phyloP scores from a whole-genome alignment of 495 filamentous ascomycete species.

The Bacidia rubella region DNA sequence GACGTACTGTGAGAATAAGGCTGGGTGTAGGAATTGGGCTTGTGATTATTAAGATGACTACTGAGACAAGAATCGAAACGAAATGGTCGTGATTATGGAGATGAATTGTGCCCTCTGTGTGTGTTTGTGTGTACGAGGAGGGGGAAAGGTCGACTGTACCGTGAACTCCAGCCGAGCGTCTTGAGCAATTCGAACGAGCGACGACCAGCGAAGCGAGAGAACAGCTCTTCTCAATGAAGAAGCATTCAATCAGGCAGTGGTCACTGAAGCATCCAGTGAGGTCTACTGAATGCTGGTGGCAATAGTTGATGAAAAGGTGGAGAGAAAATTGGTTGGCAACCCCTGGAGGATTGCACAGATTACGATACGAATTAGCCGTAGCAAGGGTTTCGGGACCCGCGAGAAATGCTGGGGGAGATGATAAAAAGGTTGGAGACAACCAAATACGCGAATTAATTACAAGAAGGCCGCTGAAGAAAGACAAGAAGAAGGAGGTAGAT shows the following conservation, averaged over 20 bases:
- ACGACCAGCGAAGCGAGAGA: background rate
- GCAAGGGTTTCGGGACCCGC: constrained; percentile 13
- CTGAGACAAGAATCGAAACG: constrained; percentile 8
- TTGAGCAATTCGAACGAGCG: background rate
- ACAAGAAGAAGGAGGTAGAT: constrained; percentile 4
- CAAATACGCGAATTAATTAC: constrained; percentile 12
- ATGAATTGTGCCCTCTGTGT: constrained; percentile 3
- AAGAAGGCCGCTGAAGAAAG: constrained; percentile 10
- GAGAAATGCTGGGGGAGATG: constrained; percentile 11
- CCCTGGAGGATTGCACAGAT: constrained; percentile 16
- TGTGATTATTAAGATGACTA: background rate
- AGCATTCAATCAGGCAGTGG: constrained; percentile 12
- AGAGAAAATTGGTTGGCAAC: constrained; percentile 12
- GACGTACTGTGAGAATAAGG: background rate
- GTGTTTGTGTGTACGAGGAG: no score
- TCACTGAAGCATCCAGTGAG: constrained; percentile 6
- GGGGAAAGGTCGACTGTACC: constrained; percentile 15
- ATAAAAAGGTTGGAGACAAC: constrained; percentile 1
- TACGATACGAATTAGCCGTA: constrained; percentile 18
- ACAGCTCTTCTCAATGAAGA: background rate
- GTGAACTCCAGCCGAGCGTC: constrained; percentile 10
- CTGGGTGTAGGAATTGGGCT: background rate
- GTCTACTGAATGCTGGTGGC: constrained; percentile 2
- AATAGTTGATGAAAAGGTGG: constrained; percentile 1
- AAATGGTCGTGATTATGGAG: constrained; percentile 6